Conservation (phyloP, 1,284 basidiomycete species). For the Leccinum ambiguum region DNA sequence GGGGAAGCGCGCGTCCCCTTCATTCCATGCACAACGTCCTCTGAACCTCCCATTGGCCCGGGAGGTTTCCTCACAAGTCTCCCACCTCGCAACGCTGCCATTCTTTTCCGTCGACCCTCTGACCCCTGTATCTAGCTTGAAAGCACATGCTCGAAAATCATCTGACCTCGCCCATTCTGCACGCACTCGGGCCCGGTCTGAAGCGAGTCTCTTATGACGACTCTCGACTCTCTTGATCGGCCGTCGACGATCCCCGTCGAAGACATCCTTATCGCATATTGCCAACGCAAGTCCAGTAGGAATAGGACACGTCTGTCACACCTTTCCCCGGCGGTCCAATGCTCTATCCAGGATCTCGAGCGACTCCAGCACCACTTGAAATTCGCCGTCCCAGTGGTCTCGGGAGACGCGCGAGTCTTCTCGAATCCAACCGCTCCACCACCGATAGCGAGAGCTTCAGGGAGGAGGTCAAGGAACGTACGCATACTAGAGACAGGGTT, state of each 20-base stretch:
- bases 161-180: conserved; percentile 13
- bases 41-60: background rate
- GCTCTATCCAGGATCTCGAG: conserved; percentile 26
- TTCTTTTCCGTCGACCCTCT: conserved; percentile 32
- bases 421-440: conserved; percentile 21
- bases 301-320: conserved; percentile 19
- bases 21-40: conserved; percentile 17
- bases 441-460: conserved; percentile 15
- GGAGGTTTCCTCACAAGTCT: background rate
- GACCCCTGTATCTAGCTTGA: conserved; percentile 5
- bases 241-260: conserved; percentile 25
- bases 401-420: conserved; percentile 30
- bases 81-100: conserved; percentile 19
- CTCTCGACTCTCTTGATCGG: conserved; percentile 29
- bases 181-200: conserved; percentile 28
- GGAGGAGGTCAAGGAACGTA: background rate
- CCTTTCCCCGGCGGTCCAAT: conserved; percentile 13
- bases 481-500: background rate
- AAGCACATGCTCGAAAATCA: conserved; percentile 4
- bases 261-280: conserved; percentile 12
- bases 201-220: conserved; percentile 28
- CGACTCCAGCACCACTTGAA: conserved; percentile 22
- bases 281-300: conserved; percentile 11
- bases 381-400: conserved; percentile 34
- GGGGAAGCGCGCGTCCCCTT: background rate